Conservation (phyloP, 1,139 yeast species). For the Barnettozyma hawaiiensis region DNA sequence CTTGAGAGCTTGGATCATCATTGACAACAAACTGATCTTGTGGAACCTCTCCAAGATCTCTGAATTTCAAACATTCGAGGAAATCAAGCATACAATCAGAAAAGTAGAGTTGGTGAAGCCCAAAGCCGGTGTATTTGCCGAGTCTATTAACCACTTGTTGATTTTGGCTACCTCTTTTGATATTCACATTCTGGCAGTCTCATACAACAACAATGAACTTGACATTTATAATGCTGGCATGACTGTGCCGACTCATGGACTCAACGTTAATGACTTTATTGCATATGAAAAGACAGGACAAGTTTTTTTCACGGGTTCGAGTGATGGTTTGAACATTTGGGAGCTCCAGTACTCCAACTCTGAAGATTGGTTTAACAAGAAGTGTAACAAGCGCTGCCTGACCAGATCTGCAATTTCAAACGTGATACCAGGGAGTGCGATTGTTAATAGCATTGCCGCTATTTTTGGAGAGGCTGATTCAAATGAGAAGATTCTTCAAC, state of each 20-base stretch:
- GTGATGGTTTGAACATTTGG: constrained; percentile 81
- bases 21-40: constrained; percentile 73
- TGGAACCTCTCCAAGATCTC: constrained; percentile 68
- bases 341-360: constrained; percentile 79
- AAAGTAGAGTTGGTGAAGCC: constrained; percentile 77
- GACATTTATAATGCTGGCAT: constrained; percentile 81
- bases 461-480: constrained; percentile 27
- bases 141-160: constrained; percentile 64
- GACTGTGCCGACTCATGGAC: constrained; percentile 73
- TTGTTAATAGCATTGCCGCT: constrained; percentile 31
- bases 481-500: constrained; percentile 42
- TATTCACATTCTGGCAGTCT: constrained; percentile 70
- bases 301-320: constrained; percentile 72
- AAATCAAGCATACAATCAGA: constrained; percentile 70
- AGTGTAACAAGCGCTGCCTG: constrained; percentile 75
- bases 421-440: constrained; percentile 46
- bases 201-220: constrained; percentile 50
- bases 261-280: constrained; percentile 60
- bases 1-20: constrained; percentile 81
- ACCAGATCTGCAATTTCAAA: constrained; percentile 63
- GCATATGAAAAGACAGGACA: constrained; percentile 65
- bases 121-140: constrained; percentile 72
- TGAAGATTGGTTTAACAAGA: constrained; percentile 83
- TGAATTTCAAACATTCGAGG: constrained; percentile 79
- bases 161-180: constrained; percentile 78